Evolutionary conservation across 169 alveolate genomes (phyloP).

Genomic region (Condylostoma magnum): DNA sequence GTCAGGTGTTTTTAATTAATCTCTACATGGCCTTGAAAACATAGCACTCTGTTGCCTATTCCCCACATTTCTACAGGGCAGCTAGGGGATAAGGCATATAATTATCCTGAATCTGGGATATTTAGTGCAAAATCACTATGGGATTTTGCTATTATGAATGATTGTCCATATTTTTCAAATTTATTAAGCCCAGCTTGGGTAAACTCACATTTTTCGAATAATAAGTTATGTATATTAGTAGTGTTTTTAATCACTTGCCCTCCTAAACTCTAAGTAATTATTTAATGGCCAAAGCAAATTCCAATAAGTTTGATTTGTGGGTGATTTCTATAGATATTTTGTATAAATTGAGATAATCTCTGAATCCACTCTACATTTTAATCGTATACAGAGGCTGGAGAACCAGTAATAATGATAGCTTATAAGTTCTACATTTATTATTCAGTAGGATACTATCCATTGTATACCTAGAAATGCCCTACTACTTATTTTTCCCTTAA

Average conservation of each 20-base stretch:
- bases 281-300: slow-evolving; percentile 12
- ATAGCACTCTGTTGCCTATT: not conserved
- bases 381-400: no score
- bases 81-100: not conserved
- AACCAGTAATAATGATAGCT: no score
- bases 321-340: not conserved
- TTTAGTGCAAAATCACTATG: slow-evolving; percentile 17
- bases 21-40: slow-evolving; percentile 19
- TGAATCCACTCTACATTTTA: slow-evolving; percentile 5
- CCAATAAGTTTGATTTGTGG: slow-evolving; percentile 12
- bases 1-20: no score
- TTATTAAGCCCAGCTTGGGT: not conserved
- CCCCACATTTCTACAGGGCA: not conserved
- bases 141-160: not conserved
- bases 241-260: slow-evolving; percentile 1
- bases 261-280: slow-evolving; percentile 9
- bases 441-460: no score
- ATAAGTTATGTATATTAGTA: not conserved
- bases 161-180: not conserved
- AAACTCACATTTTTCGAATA: not conserved
- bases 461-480: no score
- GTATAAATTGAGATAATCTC: not conserved
- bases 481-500: no score
- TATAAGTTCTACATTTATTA: no score
- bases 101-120: slow-evolving; percentile 1